These are phyloP conservation scores for Hyaloscypha bicolor DNA, from an alignment of 495 filamentous ascomycete species.

Conservation along the genomic window DNA sequence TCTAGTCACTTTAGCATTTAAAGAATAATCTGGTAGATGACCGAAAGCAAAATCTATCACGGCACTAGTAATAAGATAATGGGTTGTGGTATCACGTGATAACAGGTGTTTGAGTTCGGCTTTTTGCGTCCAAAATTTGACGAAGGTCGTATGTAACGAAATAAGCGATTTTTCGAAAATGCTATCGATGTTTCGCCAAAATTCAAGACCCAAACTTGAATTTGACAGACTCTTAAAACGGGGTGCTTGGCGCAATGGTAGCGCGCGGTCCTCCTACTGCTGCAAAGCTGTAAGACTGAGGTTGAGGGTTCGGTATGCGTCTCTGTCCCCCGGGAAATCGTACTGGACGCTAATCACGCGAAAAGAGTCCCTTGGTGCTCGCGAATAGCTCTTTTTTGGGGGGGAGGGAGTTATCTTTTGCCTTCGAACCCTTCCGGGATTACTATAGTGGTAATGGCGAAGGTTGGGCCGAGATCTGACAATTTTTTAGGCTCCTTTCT, in stretches of 20 bases:
- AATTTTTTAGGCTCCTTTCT: not conserved
- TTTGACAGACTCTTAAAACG: not conserved
- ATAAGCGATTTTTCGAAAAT: constrained; percentile 12
- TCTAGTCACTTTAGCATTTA: too few relatives aligned
- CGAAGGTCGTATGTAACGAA: not conserved
- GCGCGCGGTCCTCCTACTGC: constrained; percentile 45
- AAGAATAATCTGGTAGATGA: too few relatives aligned
- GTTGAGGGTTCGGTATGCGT: constrained; percentile 34
- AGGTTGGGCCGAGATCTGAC: not conserved
- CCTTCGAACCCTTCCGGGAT: not conserved
- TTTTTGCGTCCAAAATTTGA: not conserved
- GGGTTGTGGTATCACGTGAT: not conserved
- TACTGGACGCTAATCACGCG: too few relatives aligned
- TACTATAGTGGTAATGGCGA: too few relatives aligned
- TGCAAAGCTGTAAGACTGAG: constrained; percentile 31
- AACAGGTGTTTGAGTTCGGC: not conserved
- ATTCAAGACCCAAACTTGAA: constrained; percentile 1
- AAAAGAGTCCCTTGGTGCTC: constrained; percentile 14
- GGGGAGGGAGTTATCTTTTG: constrained; percentile 6
- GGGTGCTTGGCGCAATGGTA: constrained; percentile 38
- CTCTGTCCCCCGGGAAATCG: too few relatives aligned
- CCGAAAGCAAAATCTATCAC: too few relatives aligned
- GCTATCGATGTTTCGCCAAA: constrained; percentile 7
- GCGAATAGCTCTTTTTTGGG: not conserved
- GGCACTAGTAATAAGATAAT: too few relatives aligned